A percentile compares a stretch with the other conserved stretches of the same genome.
Evolutionary conservation across 1,284 basidiomycete genomes (phyloP).

Genomic region (Caloboletus inedulis): DNA sequence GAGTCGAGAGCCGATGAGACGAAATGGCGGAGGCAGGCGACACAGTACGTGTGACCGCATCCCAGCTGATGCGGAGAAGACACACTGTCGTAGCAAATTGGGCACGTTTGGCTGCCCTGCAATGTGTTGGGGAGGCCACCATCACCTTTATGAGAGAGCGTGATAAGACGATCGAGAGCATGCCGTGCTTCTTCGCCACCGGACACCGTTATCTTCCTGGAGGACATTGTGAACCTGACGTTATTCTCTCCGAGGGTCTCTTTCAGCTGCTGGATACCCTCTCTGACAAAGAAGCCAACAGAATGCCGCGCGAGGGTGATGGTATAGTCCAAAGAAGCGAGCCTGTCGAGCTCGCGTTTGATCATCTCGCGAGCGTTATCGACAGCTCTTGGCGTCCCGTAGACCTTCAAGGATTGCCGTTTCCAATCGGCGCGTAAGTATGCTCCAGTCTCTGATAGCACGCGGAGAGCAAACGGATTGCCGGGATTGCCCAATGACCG

Average conservation of each 20-base stretch:
- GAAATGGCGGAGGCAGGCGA: slow-evolving; percentile 49
- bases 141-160: slow-evolving; percentile 35
- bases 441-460: slow-evolving; percentile 38
- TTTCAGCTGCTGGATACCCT: slow-evolving; percentile 44
- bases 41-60: slow-evolving; percentile 55
- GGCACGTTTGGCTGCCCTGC: slow-evolving; percentile 37
- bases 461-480: slow-evolving; percentile 34
- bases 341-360: slow-evolving; percentile 40
- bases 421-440: slow-evolving; percentile 45
- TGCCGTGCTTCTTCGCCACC: slow-evolving; percentile 51
- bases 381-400: slow-evolving; percentile 37
- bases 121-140: slow-evolving; percentile 8
- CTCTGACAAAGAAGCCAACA: slow-evolving; percentile 47
- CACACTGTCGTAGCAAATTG: slow-evolving; percentile 48
- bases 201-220: slow-evolving; percentile 40
- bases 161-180: slow-evolving; percentile 41
- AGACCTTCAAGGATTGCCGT: slow-evolving; percentile 39
- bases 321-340: slow-evolving; percentile 41
- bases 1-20: slow-evolving; percentile 44
- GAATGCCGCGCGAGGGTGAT: slow-evolving; percentile 35
- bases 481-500: slow-evolving; percentile 33
- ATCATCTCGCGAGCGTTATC: slow-evolving; percentile 41
- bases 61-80: slow-evolving; percentile 44
- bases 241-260: slow-evolving; percentile 50
- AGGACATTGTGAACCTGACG: slow-evolving; percentile 40